Conservation (phyloP, 2,329 filamentous ascomycete genomes). For the Penicillium glabrum region DNA sequence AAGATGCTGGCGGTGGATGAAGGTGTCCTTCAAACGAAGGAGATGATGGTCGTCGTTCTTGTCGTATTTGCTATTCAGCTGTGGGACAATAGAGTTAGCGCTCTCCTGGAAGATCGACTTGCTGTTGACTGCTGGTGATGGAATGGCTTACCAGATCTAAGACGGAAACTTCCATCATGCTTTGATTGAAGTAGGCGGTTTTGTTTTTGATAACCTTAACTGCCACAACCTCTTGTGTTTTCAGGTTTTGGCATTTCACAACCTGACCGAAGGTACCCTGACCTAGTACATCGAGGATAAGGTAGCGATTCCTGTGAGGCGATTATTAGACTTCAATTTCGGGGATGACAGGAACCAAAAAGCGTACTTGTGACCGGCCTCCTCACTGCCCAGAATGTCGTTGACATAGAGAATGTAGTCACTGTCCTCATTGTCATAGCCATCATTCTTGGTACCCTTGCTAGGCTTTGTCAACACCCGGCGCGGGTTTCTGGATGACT, state of each 20-base stretch:
- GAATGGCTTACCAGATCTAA: slow-evolving; percentile 72
- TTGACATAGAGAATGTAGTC: slow-evolving; percentile 99
- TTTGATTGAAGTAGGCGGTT: slow-evolving; percentile 99
- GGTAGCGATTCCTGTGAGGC: slow-evolving; percentile 74
- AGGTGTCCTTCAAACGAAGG: slow-evolving; percentile 91
- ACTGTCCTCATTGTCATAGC: slow-evolving; percentile 98
- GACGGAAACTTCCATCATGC: slow-evolving; percentile 99
- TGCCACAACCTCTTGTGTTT: slow-evolving; percentile 96
- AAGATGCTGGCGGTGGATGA: slow-evolving; percentile 95
- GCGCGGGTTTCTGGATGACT: slow-evolving; percentile 93
- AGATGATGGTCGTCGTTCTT: slow-evolving; percentile 99
- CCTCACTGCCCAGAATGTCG: slow-evolving; percentile 95
- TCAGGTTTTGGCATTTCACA: slow-evolving; percentile 97
- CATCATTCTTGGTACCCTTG: slow-evolving; percentile 98
- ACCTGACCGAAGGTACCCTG: slow-evolving; percentile 98
- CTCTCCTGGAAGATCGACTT: neutral
- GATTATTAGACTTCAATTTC: slow-evolving; percentile 9
- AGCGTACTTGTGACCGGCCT: slow-evolving; percentile 90
- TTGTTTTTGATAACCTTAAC: slow-evolving; percentile 99
- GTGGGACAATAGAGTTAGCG: slow-evolving; percentile 5
- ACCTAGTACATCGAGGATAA: slow-evolving; percentile 93
- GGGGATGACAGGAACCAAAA: neutral
- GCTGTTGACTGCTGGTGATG: neutral
- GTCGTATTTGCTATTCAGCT: slow-evolving; percentile 98
- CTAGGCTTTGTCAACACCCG: slow-evolving; percentile 96